These are phyloP conservation scores for Hygrophila difformis DNA, from an alignment of 257 asterid species.

Conservation along the genomic window DNA sequence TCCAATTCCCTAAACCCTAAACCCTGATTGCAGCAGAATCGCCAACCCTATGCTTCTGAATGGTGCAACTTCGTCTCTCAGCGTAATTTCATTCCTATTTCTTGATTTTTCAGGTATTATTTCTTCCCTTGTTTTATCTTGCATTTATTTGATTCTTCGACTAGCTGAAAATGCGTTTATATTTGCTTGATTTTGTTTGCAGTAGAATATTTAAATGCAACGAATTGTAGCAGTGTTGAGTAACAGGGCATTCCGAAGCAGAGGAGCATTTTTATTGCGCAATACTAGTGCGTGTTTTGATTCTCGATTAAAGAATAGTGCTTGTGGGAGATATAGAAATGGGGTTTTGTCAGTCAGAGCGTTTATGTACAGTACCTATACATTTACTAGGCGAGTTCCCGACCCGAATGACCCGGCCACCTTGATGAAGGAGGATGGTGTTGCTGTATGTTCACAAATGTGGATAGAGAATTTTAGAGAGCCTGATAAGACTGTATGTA, in stretches of 20 bases:
- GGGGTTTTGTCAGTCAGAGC: constrained; percentile 28
- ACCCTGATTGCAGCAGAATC: too few relatives aligned
- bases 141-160: too few relatives aligned
- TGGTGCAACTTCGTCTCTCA: too few relatives aligned
- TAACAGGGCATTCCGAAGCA: constrained; percentile 28
- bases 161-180: too few relatives aligned
- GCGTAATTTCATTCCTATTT: too few relatives aligned
- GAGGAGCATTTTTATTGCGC: constrained; percentile 21
- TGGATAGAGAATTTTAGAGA: constrained; percentile 78
- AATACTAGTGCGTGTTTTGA: constrained; percentile 14
- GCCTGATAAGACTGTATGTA: constrained; percentile 48
- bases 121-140: too few relatives aligned
- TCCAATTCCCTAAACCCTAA: too few relatives aligned
- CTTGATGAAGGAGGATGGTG: constrained; percentile 88
- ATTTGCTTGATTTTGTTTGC: too few relatives aligned
- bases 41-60: too few relatives aligned
- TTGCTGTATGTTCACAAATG: constrained; percentile 72
- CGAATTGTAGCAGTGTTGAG: constrained; percentile 33
- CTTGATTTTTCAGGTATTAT: too few relatives aligned
- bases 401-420: constrained; percentile 89
- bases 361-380: constrained; percentile 33
- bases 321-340: constrained; percentile 18
- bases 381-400: constrained; percentile 41
- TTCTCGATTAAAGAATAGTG: constrained; percentile 22
- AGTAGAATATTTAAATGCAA: constrained; percentile 36